Conservation (phyloP, 176 grass and related monocot genomes). For the Aegilops sharonensis region DNA sequence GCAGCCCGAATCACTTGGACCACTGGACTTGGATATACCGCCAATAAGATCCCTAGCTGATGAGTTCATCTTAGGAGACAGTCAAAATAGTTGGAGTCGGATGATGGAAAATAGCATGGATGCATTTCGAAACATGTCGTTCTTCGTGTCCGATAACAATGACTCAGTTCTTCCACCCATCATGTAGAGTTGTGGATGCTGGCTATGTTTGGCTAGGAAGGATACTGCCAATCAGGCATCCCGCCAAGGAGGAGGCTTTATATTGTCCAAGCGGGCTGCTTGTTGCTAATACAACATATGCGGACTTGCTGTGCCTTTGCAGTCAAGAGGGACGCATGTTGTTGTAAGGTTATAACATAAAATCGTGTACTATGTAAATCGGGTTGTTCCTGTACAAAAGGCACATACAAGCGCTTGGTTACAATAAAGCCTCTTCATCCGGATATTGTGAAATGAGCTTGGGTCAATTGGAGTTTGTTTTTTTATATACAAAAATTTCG, state of each 20-base stretch:
- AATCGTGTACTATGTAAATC: slow-evolving; percentile 51
- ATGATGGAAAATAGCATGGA: slow-evolving; percentile 82
- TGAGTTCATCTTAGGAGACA: slow-evolving; percentile 69
- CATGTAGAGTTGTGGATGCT: slow-evolving; percentile 33
- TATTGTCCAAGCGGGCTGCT: slow-evolving; percentile 40
- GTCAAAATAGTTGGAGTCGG: slow-evolving; percentile 72
- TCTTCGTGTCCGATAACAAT: slow-evolving; percentile 54
- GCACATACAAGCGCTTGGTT: slow-evolving; percentile 40
- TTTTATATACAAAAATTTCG: neutral
- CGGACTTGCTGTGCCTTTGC: slow-evolving; percentile 19
- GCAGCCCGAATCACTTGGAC: slow-evolving; percentile 92
- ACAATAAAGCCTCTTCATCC: slow-evolving; percentile 44
- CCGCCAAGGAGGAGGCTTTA: slow-evolving; percentile 28
- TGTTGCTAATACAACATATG: slow-evolving; percentile 38
- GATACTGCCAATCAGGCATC: slow-evolving; percentile 9
- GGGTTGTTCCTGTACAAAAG: slow-evolving; percentile 44
- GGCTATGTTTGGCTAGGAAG: slow-evolving; percentile 29
- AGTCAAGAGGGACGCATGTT: slow-evolving; percentile 26
- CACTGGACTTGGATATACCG: slow-evolving; percentile 73
- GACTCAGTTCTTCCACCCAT: slow-evolving; percentile 45
- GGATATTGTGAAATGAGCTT: neutral
- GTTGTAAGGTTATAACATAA: slow-evolving; percentile 45
- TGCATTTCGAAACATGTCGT: slow-evolving; percentile 75
- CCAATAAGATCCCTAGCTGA: slow-evolving; percentile 52
- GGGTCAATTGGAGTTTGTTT: neutral